Evolutionary conservation across 345 rosid species (phyloP).

Genomic region (Moricandia moricandioides): DNA sequence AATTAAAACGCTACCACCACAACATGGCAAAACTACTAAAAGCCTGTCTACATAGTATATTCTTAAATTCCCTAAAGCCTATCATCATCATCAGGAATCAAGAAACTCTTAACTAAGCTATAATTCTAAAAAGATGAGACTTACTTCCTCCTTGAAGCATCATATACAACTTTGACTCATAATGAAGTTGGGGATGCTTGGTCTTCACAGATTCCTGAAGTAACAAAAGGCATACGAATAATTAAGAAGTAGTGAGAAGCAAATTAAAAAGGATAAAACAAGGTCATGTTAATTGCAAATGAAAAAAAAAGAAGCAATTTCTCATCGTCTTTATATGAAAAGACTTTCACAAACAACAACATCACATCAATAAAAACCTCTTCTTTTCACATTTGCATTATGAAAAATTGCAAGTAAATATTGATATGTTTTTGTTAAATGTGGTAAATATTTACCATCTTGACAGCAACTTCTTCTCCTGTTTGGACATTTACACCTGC

Average conservation of each 20-base stretch:
- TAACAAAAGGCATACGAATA: not conserved
- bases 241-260: not conserved
- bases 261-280: not conserved
- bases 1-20: not conserved
- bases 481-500: conserved; percentile 81
- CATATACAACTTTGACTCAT: conserved; percentile 81
- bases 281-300: not conserved
- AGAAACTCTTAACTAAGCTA: not conserved
- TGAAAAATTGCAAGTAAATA: not conserved
- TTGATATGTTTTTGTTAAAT: not conserved
- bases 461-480: conserved; percentile 88
- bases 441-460: conserved; percentile 51
- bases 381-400: not conserved
- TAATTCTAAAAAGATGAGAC: conserved; percentile 27
- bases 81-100: not conserved
- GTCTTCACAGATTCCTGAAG: conserved; percentile 80
- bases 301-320: not conserved
- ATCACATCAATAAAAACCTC: conserved; percentile 13
- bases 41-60: not conserved
- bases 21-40: not conserved
- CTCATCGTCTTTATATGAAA: conserved; percentile 17
- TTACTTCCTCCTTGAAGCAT: conserved; percentile 88
- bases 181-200: conserved; percentile 85
- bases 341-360: not conserved
- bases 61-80: not conserved